These are phyloP conservation scores for Colletotrichum ledebouriae DNA, from an alignment of 2,329 filamentous ascomycete species.

Conservation along the genomic window DNA sequence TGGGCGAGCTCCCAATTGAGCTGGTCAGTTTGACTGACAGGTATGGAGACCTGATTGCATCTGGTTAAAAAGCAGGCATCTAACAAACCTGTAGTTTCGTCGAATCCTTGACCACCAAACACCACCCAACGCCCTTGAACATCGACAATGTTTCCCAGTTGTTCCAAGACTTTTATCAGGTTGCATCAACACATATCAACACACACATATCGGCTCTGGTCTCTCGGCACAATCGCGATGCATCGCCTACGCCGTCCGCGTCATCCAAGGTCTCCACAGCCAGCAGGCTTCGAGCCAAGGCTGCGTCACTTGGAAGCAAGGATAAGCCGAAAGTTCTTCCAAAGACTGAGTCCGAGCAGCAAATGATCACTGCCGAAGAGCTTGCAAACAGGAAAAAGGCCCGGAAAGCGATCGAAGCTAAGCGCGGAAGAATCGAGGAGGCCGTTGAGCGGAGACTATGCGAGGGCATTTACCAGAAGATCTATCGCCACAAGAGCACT, in stretches of 20 bases:
- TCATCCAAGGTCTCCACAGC: slow-evolving; percentile 69
- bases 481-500: slow-evolving; percentile 92
- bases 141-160: slow-evolving; percentile 86
- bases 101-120: slow-evolving; percentile 87
- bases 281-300: slow-evolving; percentile 69
- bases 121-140: slow-evolving; percentile 85
- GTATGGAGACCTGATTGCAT: slow-evolving; percentile 59
- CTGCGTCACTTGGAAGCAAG: slow-evolving; percentile 66
- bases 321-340: slow-evolving; percentile 61
- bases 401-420: slow-evolving; percentile 82
- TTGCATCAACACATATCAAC: slow-evolving; percentile 83
- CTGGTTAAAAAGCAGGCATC: slow-evolving; percentile 1
- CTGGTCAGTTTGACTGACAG: slow-evolving; percentile 90
- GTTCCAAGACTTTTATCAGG: slow-evolving; percentile 94
- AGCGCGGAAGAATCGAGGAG: slow-evolving; percentile 84
- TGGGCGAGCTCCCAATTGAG: slow-evolving; percentile 94
- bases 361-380: slow-evolving; percentile 92
- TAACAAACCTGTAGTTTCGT: slow-evolving; percentile 75
- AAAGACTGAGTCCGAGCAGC: slow-evolving; percentile 70
- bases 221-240: slow-evolving; percentile 78
- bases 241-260: slow-evolving; percentile 66
- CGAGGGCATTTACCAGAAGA: slow-evolving; percentile 86
- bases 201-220: slow-evolving; percentile 88
- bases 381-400: slow-evolving; percentile 84
- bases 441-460: slow-evolving; percentile 89